Evolutionary conservation across 2,329 filamentous ascomycete species (phyloP), one percentile per base, ranked within the genome.

Genomic region (Pseudodiploospora longispora): DNA sequence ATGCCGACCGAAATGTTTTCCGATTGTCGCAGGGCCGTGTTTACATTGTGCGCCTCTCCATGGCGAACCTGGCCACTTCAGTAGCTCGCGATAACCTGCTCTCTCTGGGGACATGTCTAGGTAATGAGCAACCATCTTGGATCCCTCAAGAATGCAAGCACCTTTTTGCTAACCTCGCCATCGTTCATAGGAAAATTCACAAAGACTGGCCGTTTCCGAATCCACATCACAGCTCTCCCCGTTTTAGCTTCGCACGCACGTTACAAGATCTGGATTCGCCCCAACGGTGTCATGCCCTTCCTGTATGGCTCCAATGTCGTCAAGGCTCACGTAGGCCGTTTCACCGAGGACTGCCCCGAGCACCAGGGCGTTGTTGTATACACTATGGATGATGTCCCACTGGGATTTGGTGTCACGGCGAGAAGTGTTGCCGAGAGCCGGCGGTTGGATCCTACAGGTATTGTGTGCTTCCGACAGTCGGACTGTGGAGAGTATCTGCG

Each of bases 261-360:
- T 47, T 95, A 95, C 70, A 97, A 97, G 79, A 82, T 97, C 55
- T 97, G 90, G 89, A 83, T 98, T 54, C 94, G 94, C 68, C 78
- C 83, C 47, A 97, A 97, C 67, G 93, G 93, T 54, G 90, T 94
- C 59, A 95, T 96, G 89, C 91, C 93, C 1, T 97, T 95, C 64
- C 70, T 98, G 38, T 98, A 97, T 67, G 93, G 93, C 42, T 87
- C 87, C 46, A 90, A 97, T 65, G 75, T 95, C 42, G 80, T 94
- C 54, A 77, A 77, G 62, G 74, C 74, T 6, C 74, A 77, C 58
- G 78, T 93, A 12, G 87, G 87, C 19, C 71, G 89, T 49, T 91
- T 86, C 82, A 86, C 82, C 35, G 89, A 95, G 59, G 91, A 97
- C 70, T 90, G 85, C 57, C 90, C 91, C 0, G 89, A 95, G 67